Evolutionary conservation across 164 flowering plant genomes (phyloP).

Genomic region (Umbilicus rupestris): DNA sequence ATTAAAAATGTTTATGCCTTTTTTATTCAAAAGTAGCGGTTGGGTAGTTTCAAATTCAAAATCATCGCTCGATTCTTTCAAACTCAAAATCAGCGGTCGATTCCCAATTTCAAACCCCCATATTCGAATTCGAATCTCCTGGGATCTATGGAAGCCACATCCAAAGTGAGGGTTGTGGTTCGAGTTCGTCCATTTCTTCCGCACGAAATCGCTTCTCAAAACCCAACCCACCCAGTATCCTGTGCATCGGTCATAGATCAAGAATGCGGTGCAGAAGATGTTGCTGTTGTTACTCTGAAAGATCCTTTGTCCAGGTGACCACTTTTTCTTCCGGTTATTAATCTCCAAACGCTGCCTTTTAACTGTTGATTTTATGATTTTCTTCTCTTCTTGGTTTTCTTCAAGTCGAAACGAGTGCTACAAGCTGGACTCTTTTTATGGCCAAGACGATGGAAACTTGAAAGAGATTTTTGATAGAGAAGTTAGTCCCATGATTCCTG

Average conservation of each 20-base stretch:
- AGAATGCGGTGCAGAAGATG: slow-evolving; percentile 25
- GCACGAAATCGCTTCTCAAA: slow-evolving; percentile 27
- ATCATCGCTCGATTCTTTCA: no score
- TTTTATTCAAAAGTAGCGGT: no score
- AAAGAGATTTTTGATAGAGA: slow-evolving; percentile 52
- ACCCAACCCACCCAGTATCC: slow-evolving; percentile 18
- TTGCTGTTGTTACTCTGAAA: slow-evolving; percentile 61
- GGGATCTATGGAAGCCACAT: slow-evolving; percentile 9
- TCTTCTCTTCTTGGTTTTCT: no score
- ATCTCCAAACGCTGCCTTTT: background rate
- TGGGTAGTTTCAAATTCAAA: no score
- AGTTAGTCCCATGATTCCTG: slow-evolving; percentile 70
- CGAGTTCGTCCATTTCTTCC: slow-evolving; percentile 79
- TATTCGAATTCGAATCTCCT: no score
- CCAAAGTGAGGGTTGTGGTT: slow-evolving; percentile 65
- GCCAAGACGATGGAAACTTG: slow-evolving; percentile 47
- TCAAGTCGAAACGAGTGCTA: slow-evolving; percentile 77
- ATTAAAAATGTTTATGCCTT: no score
- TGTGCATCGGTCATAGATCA: slow-evolving; percentile 40
- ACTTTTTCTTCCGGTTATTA: background rate
- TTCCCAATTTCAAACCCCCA: no score
- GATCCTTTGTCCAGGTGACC: slow-evolving; percentile 47
- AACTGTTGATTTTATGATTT: background rate
- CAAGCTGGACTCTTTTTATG: slow-evolving; percentile 68
- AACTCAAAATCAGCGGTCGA: no score